Percentiles rank a stretch among this genome's conserved stretches.
Conservation (phyloP, 371 early-diverging fungal species). For the Sporodiniella umbellata region DNA sequence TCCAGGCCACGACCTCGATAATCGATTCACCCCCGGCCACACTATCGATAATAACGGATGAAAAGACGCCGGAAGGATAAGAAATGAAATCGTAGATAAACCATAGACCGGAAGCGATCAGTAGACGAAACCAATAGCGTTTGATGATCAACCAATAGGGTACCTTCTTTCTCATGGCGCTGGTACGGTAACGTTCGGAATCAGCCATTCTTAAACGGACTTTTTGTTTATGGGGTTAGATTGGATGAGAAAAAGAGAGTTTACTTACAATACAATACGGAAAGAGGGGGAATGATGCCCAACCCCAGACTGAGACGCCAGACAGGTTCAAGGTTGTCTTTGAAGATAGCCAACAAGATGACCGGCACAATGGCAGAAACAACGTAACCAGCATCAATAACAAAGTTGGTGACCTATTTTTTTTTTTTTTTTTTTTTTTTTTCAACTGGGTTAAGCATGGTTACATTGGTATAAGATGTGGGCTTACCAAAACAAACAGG, state of each 20-base stretch:
- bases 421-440: not conserved
- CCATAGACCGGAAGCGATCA: constrained; percentile 57
- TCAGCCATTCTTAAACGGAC: constrained; percentile 57
- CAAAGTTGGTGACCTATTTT: constrained; percentile 47
- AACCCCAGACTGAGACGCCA: constrained; percentile 59
- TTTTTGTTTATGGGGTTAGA: not conserved
- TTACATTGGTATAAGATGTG: no score
- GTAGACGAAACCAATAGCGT: constrained; percentile 58
- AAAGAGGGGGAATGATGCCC: constrained; percentile 56
- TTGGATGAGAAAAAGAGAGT: not conserved
- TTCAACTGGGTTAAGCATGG: no score
- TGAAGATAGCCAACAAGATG: constrained; percentile 49
- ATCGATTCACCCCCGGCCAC: constrained; percentile 40
- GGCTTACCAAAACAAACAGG: constrained; percentile 50
- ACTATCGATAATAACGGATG: constrained; percentile 47
- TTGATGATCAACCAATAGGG: constrained; percentile 59
- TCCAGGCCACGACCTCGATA: constrained; percentile 53
- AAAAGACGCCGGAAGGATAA: constrained; percentile 58
- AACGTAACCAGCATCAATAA: constrained; percentile 58
- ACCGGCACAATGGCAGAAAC: constrained; percentile 57
- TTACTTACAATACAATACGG: constrained; percentile 57
- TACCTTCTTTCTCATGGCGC: constrained; percentile 50
- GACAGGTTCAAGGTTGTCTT: constrained; percentile 46
- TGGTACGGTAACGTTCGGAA: constrained; percentile 46
- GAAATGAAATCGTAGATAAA: constrained; percentile 66